These are phyloP conservation scores for Protomyces gravidus DNA, from an alignment of 1,139 yeast genomes.

Conservation along the genomic window DNA sequence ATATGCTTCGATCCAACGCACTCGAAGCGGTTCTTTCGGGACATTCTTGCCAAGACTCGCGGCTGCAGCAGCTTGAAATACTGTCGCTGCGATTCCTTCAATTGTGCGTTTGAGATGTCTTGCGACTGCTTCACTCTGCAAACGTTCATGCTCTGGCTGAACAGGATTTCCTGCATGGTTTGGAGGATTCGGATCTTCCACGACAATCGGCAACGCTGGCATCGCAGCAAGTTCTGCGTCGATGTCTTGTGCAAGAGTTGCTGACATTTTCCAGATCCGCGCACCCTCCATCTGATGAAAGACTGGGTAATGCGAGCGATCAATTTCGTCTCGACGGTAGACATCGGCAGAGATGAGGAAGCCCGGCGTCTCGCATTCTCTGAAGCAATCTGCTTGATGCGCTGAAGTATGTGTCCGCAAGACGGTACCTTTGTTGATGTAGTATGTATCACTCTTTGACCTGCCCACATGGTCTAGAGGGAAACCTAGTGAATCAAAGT, in stretches of 20 bases:
- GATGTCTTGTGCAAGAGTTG: constrained; percentile 44
- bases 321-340: constrained; percentile 91
- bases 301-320: constrained; percentile 92
- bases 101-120: constrained; percentile 79
- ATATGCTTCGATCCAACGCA: constrained; percentile 92
- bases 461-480: constrained; percentile 93
- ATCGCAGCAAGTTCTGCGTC: constrained; percentile 35
- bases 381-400: constrained; percentile 62
- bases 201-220: constrained; percentile 54
- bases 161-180: constrained; percentile 67
- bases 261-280: constrained; percentile 64
- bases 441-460: constrained; percentile 86
- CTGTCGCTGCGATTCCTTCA: constrained; percentile 75
- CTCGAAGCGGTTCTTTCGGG: constrained; percentile 59
- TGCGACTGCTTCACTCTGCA: constrained; percentile 64
- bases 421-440: constrained; percentile 64
- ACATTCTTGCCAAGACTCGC: constrained; percentile 2
- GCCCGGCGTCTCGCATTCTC: constrained; percentile 66
- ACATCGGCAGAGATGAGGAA: constrained; percentile 94
- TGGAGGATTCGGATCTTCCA: constrained; percentile 67
- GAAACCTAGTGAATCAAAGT: constrained; percentile 87
- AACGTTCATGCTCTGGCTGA: constrained; percentile 66
- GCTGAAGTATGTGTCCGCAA: constrained; percentile 95
- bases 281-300: constrained; percentile 99
- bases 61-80: constrained; percentile 70